Evolutionary conservation across 371 early-diverging fungal species (phyloP).

Genomic region (Rhizopus stolonifer): DNA sequence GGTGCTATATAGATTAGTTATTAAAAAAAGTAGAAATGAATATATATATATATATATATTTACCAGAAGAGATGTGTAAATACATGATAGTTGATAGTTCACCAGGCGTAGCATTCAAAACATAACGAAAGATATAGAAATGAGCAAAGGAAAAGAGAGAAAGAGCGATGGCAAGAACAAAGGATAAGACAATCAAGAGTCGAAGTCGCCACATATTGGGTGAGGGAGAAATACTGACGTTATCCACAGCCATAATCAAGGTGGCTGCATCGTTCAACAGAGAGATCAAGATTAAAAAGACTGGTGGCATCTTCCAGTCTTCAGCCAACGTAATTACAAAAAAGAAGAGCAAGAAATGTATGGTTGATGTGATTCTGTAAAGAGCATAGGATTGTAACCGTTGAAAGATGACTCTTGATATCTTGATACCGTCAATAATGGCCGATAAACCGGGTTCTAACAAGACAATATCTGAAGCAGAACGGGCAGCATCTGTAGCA

Average conservation of each 20-base stretch:
- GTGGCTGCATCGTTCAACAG: conserved; percentile 91
- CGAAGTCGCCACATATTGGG: conserved; percentile 95
- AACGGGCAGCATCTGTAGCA: conserved; percentile 93
- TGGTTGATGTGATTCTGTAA: conserved; percentile 91
- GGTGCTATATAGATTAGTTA: conserved; percentile 54
- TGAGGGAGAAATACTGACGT: conserved; percentile 78
- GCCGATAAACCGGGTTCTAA: conserved; percentile 85
- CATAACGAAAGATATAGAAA: conserved; percentile 73
- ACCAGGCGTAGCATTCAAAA: conserved; percentile 49
- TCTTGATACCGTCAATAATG: conserved; percentile 82
- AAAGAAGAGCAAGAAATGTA: conserved; percentile 92
- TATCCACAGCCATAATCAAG: conserved; percentile 89
- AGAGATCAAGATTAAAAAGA: conserved; percentile 83
- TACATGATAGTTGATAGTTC: conserved; percentile 84
- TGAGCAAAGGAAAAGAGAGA: conserved; percentile 80
- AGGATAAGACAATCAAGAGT: conserved; percentile 79
- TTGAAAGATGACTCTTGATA: conserved; percentile 91
- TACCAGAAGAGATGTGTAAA: conserved; percentile 80
- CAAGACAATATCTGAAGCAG: conserved; percentile 94
- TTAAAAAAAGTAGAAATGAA: too few relatives aligned
- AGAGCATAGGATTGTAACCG: conserved; percentile 91
- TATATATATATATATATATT: neutral
- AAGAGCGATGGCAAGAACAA: conserved; percentile 70
- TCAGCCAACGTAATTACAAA: conserved; percentile 80
- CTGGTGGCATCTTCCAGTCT: conserved; percentile 81